Base-by-base conservation (phyloP, 2,329 filamentous ascomycete species). In the Lomentospora prolificans region DNA sequence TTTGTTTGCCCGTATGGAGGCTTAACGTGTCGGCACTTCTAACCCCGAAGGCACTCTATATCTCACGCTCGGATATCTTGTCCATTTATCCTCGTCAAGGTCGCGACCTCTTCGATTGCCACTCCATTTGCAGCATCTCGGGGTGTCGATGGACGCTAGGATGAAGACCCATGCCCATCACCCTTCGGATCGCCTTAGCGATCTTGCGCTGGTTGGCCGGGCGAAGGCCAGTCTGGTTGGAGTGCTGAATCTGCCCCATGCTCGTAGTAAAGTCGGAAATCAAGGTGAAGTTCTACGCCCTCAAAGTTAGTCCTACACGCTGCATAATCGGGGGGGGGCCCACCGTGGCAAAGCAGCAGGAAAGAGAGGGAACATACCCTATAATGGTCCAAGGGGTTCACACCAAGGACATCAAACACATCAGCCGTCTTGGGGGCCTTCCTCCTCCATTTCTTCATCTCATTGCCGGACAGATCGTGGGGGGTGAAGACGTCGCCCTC, bases 171-270 rank as follows among this genome's bases (percentile, higher is more conserved):
- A 96, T 79, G 1, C 91, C 94, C 64, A 97, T 86, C 19, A 89
- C 86, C 63, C 94, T 81, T 61, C 94, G 79, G 64, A 99, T 87
- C 55, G 95, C 92, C 76, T 95, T 96, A 59, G 92, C 88, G 67
- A 99, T 84, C 73, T 87, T 90, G 62, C 94, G 81, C 75, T 99
- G 94, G 75, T 97, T 97, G 61, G 89, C 86, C 2, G 88, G 87
- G 57, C 89, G 81, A 59, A 99, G 75, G 12, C 89, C 90, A 0
- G 91, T 97, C 24, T 85, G 75, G 4, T 70, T 78, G n/a, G 81
- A 77, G 67, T 87, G 84, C 72, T 83, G 87, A 69, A 99, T 96
- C 58, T 90, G 83, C 53, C 92, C 94, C 73, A 89, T 88, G 9
- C 85, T 72, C 0, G 88, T 90, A 65, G 94, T 87, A 69, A 87